Base-by-base conservation (phyloP, 768 basidiomycete genomes). In the Butyriboletus loyo region DNA sequence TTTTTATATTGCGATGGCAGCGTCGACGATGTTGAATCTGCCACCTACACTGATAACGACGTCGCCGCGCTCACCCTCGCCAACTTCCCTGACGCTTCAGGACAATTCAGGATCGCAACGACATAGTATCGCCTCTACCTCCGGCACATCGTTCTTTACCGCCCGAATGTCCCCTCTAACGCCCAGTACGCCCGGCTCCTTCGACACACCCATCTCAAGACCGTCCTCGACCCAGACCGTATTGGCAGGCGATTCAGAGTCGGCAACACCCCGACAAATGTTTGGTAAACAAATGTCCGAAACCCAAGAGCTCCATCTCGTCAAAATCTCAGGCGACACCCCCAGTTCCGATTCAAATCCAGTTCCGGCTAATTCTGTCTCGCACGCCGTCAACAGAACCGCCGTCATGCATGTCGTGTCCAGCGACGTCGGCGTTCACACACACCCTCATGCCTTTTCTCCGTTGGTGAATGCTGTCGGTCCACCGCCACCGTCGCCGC, bases 401-500 rank as follows among this genome's bases (percentile, higher is more conserved):
- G 58, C 70, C 34, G 52, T 75, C 57, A 50, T 67, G 52, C 67
- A 68, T 49, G 65, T 68, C 52, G 65, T 71, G 9, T 61, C 69
- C 32, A 54, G 46, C 51, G 61, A 53, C 51, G 50, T 60, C 25
- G 43, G 28, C 36, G 40, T 62, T 11, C 56, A 46, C 43, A 40
- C 41, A 9, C 37, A 3, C 3, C 6, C 37, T 5, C 47, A 21
- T 19, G 6, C 19, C 9, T 42, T 37, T 30, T 13, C 13, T 1
- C 17, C 55, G 13, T 13, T 42, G 5, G 14, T 34, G 15, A 34
- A 55, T 19, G 54, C 57, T 27, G 41, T 69, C 7, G 83, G 83
- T n/a, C 83, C 83, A 9, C 82, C 81, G 0, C 83, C 82, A 2
- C 82, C 84, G 10, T 83, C 78, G 0, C 77, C 77, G 1, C 77